Evolutionary conservation across 306 rosid species (phyloP), one percentile per base, ranked within the genome.

Genomic region (Quercus engelmannii): DNA sequence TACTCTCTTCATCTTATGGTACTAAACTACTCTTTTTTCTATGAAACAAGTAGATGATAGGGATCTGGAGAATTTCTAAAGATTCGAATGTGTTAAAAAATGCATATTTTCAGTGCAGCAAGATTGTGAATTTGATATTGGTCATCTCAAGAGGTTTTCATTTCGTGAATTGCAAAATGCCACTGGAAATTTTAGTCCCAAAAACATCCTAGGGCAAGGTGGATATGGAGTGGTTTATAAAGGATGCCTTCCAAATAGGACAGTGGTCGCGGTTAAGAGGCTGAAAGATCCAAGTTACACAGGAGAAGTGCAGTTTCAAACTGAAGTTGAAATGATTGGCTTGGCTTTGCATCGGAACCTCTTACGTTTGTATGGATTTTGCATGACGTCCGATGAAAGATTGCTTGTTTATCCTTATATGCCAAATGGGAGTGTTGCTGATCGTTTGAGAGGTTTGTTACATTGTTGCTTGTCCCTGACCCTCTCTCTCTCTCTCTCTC

Each of bases 261-360:
- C 90, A 79, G 19, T 86, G 77, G 88, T 95, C 67, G 99, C 99
- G 19, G 99, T 95, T 18, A 93, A 95, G 93, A 90, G 98, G 84
- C 87, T 95, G 83, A 93, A 84, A 88, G 99, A 95, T 89, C 98
- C 98, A 70, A 93, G 91, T 80, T 95, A 80, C 87, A 93, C 93
- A 1, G 99, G 99, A 83, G 99, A 93, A 88, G 90, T 95, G 79
- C 99, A 93, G 89, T 95, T 95, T 85, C 99, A 95, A 83, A 95
- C 99, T 31, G 98, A 95, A 83, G 99, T 95, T 76, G 98, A 93
- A 88, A 89, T 93, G 97, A 95, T 95, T 73, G 99, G 99, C 84
- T 83, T 95, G 90, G 99, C 97, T 30, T 90, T 95, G 84, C 98
- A 95, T 76, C 90, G 99, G 23, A 93, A 95, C 80, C 97, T 95